phyloP scores from a whole-genome alignment of 805 yeast species.

The Starmerella apis region DNA sequence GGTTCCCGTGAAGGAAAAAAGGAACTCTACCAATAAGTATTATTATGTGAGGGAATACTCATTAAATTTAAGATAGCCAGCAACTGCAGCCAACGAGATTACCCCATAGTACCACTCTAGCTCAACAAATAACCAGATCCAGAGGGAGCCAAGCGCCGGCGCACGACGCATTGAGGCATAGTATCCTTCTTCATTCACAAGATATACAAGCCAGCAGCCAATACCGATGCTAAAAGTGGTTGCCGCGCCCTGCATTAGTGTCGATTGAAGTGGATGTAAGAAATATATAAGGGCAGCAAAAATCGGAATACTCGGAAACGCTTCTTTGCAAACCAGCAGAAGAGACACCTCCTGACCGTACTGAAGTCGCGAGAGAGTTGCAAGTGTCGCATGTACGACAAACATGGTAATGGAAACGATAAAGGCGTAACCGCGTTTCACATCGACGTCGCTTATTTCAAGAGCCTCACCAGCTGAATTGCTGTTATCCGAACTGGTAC shows the following conservation, averaged over 20 bases:
- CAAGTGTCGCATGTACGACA: conserved; percentile 31
- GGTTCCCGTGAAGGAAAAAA: too few relatives aligned
- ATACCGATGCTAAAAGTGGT: conserved; percentile 24
- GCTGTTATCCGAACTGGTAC: neutral
- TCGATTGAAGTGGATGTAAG: conserved; percentile 22
- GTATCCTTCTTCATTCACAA: conserved; percentile 33
- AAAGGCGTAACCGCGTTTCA: conserved; percentile 18
- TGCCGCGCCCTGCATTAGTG: conserved; percentile 18
- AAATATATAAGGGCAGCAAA: conserved; percentile 27
- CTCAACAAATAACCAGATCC: conserved; percentile 36
- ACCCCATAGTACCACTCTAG: conserved; percentile 33
- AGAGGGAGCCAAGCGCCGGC: conserved; percentile 36
- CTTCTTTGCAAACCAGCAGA: conserved; percentile 20
- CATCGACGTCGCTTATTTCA: conserved; percentile 1
- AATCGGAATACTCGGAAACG: conserved; percentile 28
- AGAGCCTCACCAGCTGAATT: neutral
- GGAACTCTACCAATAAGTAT: neutral
- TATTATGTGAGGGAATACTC: conserved; percentile 13
- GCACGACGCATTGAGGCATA: conserved; percentile 34
- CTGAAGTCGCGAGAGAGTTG: conserved; percentile 32
- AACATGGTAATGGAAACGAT: conserved; percentile 21
- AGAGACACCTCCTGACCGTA: conserved; percentile 28
- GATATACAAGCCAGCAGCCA: conserved; percentile 32
- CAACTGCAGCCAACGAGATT: conserved; percentile 25
- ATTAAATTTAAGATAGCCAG: conserved; percentile 22